Evolutionary conservation across 331 rosid species (phyloP), one percentile per base, ranked within the genome.

Genomic region (Stylosanthes scabra): DNA sequence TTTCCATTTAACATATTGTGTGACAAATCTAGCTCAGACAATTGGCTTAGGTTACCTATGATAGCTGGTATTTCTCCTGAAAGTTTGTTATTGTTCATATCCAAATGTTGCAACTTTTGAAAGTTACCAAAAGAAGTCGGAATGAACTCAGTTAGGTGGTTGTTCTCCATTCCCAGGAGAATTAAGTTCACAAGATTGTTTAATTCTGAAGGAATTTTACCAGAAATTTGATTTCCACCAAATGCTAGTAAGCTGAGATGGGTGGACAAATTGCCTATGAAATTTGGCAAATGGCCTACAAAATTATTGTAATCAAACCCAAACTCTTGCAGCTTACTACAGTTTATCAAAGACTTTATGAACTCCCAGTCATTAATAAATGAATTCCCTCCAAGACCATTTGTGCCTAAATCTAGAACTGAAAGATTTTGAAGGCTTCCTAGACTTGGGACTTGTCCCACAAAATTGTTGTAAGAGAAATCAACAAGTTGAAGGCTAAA

Each of bases 41-140:
- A 58, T 7, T 28, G 64, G 42, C 50, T 58, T 6, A 78, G 78
- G 10, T 64, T 74, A 34, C 78, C 78, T 25, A 74, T 27, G 31
- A 7, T 8, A 15, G 45, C 1, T 25, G 72, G 72, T 2, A 74
- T 63, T 25, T 54, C 56, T 40, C 72, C 58, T 2, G 54, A 64
- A 28, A 74, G 11, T 27, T 74, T 41, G 57, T 64, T 74, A 40
- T 0, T 15, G 0, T 2, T 3, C 39, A 74, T 16, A 14, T 0
- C 0, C 7, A 74, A 11, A 9, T 0, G 0, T 56, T 65, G 79
- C 73, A 75, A 42, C 28, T 64, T 75, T 75, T 1, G 67, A 66
- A 75, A 8, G 41, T 44, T 74, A 13, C 66, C 57, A 13, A 70
- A 42, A 57, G 58, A 3, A 58, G 11, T 0, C 49, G 70, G 77